Percentiles rank a stretch among this genome's conserved stretches.
phyloP scores from a whole-genome alignment of 2,329 filamentous ascomycete species.

The Paracoccidioides lutzii region DNA sequence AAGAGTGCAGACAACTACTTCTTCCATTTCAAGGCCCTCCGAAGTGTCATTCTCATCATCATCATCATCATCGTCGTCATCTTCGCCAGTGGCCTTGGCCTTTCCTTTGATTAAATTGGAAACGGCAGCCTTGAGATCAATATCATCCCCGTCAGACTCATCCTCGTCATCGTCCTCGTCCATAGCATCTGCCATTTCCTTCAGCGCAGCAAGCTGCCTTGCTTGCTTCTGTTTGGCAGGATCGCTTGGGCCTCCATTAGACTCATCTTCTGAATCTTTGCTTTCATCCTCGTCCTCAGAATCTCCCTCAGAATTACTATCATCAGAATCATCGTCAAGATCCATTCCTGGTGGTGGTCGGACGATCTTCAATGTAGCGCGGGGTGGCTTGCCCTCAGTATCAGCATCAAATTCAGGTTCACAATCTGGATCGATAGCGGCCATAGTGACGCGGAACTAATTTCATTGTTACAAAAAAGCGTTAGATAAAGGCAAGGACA shows the following conservation, averaged over 20 bases:
- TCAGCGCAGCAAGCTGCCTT: conserved; percentile 60
- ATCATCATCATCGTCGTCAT: conserved; percentile 50
- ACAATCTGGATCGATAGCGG: conserved; percentile 83
- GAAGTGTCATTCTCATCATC: conserved; percentile 45
- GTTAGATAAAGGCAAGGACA: conserved; percentile 2
- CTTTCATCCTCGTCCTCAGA: conserved; percentile 44
- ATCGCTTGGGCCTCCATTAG: conserved; percentile 83
- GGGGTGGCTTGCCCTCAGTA: conserved; percentile 49
- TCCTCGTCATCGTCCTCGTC: conserved; percentile 44
- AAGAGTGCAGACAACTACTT: conserved; percentile 90
- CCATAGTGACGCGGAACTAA: conserved; percentile 97
- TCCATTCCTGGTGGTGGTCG: conserved; percentile 52
- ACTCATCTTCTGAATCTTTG: conserved; percentile 49
- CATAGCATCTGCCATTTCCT: conserved; percentile 60
- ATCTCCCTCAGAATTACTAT: conserved; percentile 49
- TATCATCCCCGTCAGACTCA: conserved; percentile 58
- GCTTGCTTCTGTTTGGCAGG: conserved; percentile 81
- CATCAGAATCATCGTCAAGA: conserved; percentile 47
- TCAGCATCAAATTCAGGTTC: conserved; percentile 53
- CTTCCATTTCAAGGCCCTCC: conserved; percentile 58
- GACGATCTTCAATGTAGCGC: conserved; percentile 83
- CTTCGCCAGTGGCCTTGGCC: conserved; percentile 56
- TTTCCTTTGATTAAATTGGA: conserved; percentile 52
- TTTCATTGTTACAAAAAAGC: neutral
- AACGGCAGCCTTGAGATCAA: conserved; percentile 35